Evolutionary conservation across 2,329 filamentous ascomycete species (phyloP).

Genomic region (Neoscytalidium dimidiatum): DNA sequence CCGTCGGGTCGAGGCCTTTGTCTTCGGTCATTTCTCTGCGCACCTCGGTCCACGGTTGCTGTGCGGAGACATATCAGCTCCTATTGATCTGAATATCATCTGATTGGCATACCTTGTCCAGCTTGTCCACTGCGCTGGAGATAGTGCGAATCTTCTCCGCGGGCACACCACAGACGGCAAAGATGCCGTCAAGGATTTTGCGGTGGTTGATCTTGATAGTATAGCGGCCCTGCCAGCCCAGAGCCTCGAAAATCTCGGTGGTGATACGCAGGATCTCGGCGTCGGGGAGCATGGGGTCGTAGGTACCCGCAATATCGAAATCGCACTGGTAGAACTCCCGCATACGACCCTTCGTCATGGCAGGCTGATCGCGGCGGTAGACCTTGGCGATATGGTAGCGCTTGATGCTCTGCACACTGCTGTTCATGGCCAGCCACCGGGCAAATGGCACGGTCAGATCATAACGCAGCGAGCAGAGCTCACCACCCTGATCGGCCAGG

Average conservation of each 20-base stretch:
- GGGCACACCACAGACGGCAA: constrained; percentile 87
- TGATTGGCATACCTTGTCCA: constrained; percentile 70
- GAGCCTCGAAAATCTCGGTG: constrained; percentile 78
- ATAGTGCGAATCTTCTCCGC: constrained; percentile 85
- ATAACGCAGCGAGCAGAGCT: constrained; percentile 81
- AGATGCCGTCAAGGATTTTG: constrained; percentile 90
- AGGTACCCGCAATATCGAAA: constrained; percentile 87
- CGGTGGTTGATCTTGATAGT: constrained; percentile 95
- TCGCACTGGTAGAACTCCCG: constrained; percentile 97
- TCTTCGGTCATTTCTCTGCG: constrained; percentile 91
- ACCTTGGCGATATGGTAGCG: constrained; percentile 96
- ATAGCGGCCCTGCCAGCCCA: constrained; percentile 73
- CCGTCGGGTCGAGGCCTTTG: constrained; percentile 74
- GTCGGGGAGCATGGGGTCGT: constrained; percentile 90
- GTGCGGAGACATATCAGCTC: constrained; percentile 23
- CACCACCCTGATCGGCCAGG: constrained; percentile 82
- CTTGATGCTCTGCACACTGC: constrained; percentile 79
- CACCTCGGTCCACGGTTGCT: constrained; percentile 79
- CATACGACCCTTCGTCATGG: constrained; percentile 90
- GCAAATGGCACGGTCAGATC: constrained; percentile 90
- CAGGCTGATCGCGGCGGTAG: constrained; percentile 77
- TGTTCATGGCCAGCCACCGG: constrained; percentile 90
- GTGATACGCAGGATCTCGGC: constrained; percentile 85
- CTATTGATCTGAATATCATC: not conserved
- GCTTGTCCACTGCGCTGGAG: constrained; percentile 90